phyloP scores from a whole-genome alignment of 1,284 basidiomycete genomes.

The Cryptococcus wingfieldii region DNA sequence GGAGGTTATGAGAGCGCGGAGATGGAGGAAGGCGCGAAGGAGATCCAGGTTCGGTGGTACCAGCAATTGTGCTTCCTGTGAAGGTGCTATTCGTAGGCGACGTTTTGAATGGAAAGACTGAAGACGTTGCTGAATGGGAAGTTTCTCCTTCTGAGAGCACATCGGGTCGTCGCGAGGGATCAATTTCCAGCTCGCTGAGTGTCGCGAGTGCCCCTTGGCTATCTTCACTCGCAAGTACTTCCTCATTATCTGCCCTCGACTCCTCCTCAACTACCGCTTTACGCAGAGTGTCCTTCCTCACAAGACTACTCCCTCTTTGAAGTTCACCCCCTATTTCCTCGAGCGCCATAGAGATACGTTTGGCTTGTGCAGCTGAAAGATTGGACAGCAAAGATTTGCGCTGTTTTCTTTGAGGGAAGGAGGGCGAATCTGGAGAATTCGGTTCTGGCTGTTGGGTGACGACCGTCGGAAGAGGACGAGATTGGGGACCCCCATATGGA shows the following conservation, averaged over 20 bases:
- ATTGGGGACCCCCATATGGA: neutral
- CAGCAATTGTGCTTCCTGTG: constrained; percentile 2
- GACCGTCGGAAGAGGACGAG: constrained; percentile 9
- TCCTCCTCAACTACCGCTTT: neutral
- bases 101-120: constrained; percentile 27
- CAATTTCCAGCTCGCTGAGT: neutral
- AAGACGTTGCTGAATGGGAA: constrained; percentile 17
- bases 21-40: constrained; percentile 28
- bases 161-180: constrained; percentile 5
- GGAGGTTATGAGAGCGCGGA: constrained; percentile 28
- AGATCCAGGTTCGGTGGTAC: constrained; percentile 12
- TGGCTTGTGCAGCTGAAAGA: constrained; percentile 36
- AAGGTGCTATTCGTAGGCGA: constrained; percentile 26
- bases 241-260: constrained; percentile 15
- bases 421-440: constrained; percentile 1
- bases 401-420: constrained; percentile 6
- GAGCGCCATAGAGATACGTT: constrained; percentile 41
- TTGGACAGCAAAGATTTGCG: constrained; percentile 35
- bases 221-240: constrained; percentile 23
- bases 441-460: constrained; percentile 4
- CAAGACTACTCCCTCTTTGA: constrained; percentile 5
- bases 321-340: constrained; percentile 37
- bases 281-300: neutral
- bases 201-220: neutral
- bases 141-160: constrained; percentile 15